These are phyloP conservation scores for Phytopythium litorale DNA, from an alignment of 352 stramenopile species.

Conservation along the genomic window DNA sequence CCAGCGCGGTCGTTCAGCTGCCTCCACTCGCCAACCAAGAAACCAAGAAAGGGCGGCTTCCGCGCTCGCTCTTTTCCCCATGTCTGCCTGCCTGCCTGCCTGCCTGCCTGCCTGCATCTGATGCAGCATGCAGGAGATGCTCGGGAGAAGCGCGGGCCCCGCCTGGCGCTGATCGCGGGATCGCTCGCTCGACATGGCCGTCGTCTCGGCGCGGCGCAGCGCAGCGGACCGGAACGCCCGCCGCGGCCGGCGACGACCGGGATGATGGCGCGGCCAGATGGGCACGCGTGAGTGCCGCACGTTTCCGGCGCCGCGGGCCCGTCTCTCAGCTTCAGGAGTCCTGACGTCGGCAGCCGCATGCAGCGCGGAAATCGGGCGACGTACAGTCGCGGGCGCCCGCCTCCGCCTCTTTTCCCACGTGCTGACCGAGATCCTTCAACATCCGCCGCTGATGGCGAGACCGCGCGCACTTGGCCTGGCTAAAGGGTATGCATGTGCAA, in stretches of 20 bases:
- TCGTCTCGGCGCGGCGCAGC: no score
- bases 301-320: neutral
- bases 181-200: no score
- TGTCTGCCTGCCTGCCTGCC: no score
- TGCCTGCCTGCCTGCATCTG: no score
- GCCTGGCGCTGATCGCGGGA: no score
- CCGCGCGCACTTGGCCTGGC: no score
- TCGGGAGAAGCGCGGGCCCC: no score
- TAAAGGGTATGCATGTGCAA: no score
- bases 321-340: neutral
- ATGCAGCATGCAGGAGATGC: no score
- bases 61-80: constrained; percentile 1
- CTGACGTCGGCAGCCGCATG: neutral
- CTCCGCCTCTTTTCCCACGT: neutral
- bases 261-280: neutral
- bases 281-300: no score
- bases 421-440: neutral
- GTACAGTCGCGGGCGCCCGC: neutral
- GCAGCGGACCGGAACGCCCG: neutral
- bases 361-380: neutral
- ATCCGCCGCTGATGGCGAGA: neutral
- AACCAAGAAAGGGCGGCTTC: constrained; percentile 3
- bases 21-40: no score
- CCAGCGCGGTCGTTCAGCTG: constrained; percentile 7
- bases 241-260: neutral